These are phyloP conservation scores for Diplodia intermedia DNA, from an alignment of 2,329 filamentous ascomycete genomes.

Conservation along the genomic window DNA sequence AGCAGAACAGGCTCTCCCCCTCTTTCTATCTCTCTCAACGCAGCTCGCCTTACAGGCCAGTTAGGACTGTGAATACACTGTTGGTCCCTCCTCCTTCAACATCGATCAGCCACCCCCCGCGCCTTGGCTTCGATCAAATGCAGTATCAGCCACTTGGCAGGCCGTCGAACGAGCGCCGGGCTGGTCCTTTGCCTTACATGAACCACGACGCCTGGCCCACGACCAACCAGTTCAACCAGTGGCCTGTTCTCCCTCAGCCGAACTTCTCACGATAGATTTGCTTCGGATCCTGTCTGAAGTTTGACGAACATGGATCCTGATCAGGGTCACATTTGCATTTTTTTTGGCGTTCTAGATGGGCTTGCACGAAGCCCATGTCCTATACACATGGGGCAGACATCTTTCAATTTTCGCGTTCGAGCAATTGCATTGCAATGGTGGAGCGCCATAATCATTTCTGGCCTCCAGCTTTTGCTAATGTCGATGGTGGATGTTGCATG, in stretches of 20 bases:
- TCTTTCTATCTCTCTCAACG: slow-evolving; percentile 87
- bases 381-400: slow-evolving; percentile 6
- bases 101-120: slow-evolving; percentile 68
- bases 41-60: slow-evolving; percentile 89
- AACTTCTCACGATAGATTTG: slow-evolving; percentile 38
- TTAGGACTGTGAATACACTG: slow-evolving; percentile 88
- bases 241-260: slow-evolving; percentile 48
- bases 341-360: slow-evolving; percentile 29
- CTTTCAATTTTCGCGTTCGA: slow-evolving; percentile 18
- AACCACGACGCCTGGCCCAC: slow-evolving; percentile 49
- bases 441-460: slow-evolving; percentile 8
- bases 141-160: slow-evolving; percentile 59
- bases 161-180: slow-evolving; percentile 54
- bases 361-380: background rate
- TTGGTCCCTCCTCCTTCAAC: slow-evolving; percentile 83
- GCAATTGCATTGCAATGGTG: slow-evolving; percentile 27
- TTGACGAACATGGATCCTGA: slow-evolving; percentile 3
- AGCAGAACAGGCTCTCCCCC: slow-evolving; percentile 79
- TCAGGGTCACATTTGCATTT: slow-evolving; percentile 20
- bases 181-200: slow-evolving; percentile 55
- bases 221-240: slow-evolving; percentile 48
- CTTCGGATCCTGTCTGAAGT: slow-evolving; percentile 6
- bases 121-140: slow-evolving; percentile 57
- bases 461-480: slow-evolving; percentile 16
- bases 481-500: slow-evolving; percentile 27